Evolutionary conservation across 1,139 yeast species (phyloP), one percentile per base, ranked within the genome.

Genomic region (Debaryomycetaceae sp.): DNA sequence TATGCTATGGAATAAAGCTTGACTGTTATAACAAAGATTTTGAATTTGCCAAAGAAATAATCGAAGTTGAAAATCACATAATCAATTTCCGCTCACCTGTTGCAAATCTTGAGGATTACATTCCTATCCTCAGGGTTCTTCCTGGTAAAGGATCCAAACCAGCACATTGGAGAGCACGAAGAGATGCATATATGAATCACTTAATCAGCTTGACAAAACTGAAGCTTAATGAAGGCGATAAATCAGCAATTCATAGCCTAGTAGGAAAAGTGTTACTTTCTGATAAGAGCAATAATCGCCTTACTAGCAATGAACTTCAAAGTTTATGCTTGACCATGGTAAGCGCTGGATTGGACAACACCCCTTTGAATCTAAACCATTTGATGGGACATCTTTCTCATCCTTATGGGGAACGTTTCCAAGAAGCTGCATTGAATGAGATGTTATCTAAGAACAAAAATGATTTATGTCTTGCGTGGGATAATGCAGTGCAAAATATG

Each of bases 331-430:
- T 86, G 39, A 83, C 93, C 0, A 80, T 85, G 84, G 83, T 86
- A 0, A 83, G 90, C 52, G 93, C 93, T 5, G 95, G 95, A 0
- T 64, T 86, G 33, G 93, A 86, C 57, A 86, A 87, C 48, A 80
- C 85, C 0, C 85, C 91, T 0, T 68, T 85, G 30, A 84, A 80
- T 44, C 65, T 85, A 45, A 76, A 78, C 50, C 81, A 81, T 51
- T 70, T 84, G 11, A 57, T 85, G 49, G 88, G 88, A 0, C 85
- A 81, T 41, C 63, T 86, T 43, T 74, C 85, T 1, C 78, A 75
- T 33, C 72, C 78, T 2, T 43, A 43, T 5, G 85, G 85, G 1
- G 62, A 63, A 4, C 49, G 45, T 0, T 56, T 80, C 17, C 88
- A 83, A 54, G 57, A 65, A 8, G 55, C 52, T 37, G 81, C 80